Evolutionary conservation across 2,329 filamentous ascomycete species (phyloP).

Genomic region (Aspergillus alliaceus): DNA sequence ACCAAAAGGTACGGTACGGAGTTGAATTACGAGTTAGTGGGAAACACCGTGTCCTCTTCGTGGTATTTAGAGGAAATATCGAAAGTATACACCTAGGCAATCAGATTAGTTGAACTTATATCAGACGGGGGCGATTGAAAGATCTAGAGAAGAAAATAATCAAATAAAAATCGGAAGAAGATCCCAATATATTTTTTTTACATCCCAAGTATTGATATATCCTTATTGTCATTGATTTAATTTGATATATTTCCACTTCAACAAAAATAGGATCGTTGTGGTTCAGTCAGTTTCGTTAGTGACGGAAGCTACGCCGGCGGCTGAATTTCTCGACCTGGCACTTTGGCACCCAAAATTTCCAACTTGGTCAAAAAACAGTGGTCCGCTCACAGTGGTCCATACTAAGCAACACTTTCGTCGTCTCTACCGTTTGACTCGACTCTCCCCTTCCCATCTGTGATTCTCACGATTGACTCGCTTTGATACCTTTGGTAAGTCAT

Average conservation of each 20-base stretch:
- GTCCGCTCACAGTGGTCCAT: slow-evolving; percentile 4
- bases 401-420: slow-evolving; percentile 2
- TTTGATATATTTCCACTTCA: background rate
- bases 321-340: slow-evolving; percentile 37
- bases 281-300: slow-evolving; percentile 21
- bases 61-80: slow-evolving; percentile 7
- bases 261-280: slow-evolving; percentile 1
- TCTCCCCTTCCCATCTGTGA: slow-evolving; percentile 17
- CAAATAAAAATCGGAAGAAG: background rate
- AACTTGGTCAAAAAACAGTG: slow-evolving; percentile 27
- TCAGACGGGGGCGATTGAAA: background rate
- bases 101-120: background rate
- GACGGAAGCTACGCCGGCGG: slow-evolving; percentile 40
- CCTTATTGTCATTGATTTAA: background rate
- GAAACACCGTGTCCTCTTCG: slow-evolving; percentile 34
- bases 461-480: slow-evolving; percentile 4
- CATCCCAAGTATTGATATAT: background rate
- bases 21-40: slow-evolving; percentile 9
- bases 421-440: too few relatives aligned
- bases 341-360: slow-evolving; percentile 36
- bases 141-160: background rate
- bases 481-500: slow-evolving; percentile 12
- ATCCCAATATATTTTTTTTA: background rate
- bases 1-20: slow-evolving; percentile 1
- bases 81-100: background rate